These are phyloP conservation scores for Komagataella pastoris DNA, from an alignment of 805 yeast genomes.

Conservation along the genomic window DNA sequence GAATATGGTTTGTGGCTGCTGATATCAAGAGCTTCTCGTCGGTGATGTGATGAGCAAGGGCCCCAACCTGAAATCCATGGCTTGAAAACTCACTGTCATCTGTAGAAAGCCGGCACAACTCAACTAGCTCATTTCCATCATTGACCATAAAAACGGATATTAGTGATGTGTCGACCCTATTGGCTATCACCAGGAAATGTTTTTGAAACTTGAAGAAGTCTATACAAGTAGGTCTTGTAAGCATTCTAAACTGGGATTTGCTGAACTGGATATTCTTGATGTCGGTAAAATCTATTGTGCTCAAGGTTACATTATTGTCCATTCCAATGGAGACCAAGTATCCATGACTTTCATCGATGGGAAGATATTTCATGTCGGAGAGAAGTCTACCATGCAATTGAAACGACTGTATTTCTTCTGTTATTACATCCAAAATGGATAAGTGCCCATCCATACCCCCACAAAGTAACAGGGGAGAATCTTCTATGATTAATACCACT, in stretches of 20 bases:
- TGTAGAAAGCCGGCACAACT: conserved; percentile 36
- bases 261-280: conserved; percentile 8
- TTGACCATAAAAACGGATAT: conserved; percentile 27
- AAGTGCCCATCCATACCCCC: conserved; percentile 21
- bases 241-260: conserved; percentile 18
- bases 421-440: conserved; percentile 3
- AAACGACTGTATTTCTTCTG: conserved; percentile 1
- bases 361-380: conserved; percentile 10
- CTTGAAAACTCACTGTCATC: conserved; percentile 65
- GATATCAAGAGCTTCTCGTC: conserved; percentile 24
- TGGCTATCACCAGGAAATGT: conserved; percentile 31
- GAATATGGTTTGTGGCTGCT: conserved; percentile 67
- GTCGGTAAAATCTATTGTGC: conserved; percentile 13
- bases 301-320: conserved; percentile 33
- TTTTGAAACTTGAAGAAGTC: conserved; percentile 16
- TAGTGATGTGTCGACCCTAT: conserved; percentile 47
- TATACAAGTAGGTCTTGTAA: conserved; percentile 40
- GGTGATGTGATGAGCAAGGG: conserved; percentile 15
- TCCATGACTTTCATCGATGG: conserved; percentile 8
- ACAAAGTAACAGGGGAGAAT: conserved; percentile 11
- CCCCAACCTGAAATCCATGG: conserved; percentile 48
- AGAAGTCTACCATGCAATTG: conserved; percentile 18
- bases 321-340: conserved; percentile 45
- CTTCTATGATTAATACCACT: conserved; percentile 7
- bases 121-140: conserved; percentile 13